Evolutionary conservation across 2,329 filamentous ascomycete species (phyloP).

Genomic region (Fusarium acutatum): DNA sequence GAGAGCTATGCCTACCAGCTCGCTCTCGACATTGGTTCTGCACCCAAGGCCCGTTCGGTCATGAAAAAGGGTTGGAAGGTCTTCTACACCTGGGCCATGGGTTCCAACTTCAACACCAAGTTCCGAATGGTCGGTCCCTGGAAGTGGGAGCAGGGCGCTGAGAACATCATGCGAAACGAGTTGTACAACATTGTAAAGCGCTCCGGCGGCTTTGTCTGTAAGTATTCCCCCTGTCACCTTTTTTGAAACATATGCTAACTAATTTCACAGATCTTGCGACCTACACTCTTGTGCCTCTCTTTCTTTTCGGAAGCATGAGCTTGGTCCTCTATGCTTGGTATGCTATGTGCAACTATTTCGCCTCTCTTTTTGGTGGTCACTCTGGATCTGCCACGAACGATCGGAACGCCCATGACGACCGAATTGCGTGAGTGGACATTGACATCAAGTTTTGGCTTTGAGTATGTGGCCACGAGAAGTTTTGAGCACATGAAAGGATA

Average conservation of each 20-base stretch:
- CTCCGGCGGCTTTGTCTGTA: conserved; percentile 50
- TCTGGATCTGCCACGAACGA: not conserved
- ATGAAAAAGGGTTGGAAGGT: conserved; percentile 49
- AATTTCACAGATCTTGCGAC: conserved; percentile 44
- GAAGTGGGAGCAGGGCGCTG: conserved; percentile 48
- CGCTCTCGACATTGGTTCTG: conserved; percentile 56
- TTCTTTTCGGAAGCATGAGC: conserved; percentile 48
- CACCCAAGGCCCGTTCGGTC: conserved; percentile 49
- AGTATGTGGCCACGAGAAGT: not conserved
- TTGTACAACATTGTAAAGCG: conserved; percentile 51
- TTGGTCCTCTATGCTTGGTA: conserved; percentile 38
- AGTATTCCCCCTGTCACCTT: conserved; percentile 26
- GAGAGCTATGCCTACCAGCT: conserved; percentile 61
- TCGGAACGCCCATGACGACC: not conserved
- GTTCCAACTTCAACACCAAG: conserved; percentile 59
- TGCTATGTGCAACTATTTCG: conserved; percentile 12
- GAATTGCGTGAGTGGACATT: not conserved
- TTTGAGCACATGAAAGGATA: not conserved
- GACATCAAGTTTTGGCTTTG: not conserved
- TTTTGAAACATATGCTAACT: conserved; percentile 7
- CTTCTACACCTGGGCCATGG: conserved; percentile 56
- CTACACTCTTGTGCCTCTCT: conserved; percentile 49
- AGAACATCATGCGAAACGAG: conserved; percentile 52
- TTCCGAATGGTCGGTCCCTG: conserved; percentile 57
- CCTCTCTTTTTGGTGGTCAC: not conserved